Evolutionary conservation across 108 stramenopile species (phyloP).

Genomic region (Chaetoceros tenuissimus): DNA sequence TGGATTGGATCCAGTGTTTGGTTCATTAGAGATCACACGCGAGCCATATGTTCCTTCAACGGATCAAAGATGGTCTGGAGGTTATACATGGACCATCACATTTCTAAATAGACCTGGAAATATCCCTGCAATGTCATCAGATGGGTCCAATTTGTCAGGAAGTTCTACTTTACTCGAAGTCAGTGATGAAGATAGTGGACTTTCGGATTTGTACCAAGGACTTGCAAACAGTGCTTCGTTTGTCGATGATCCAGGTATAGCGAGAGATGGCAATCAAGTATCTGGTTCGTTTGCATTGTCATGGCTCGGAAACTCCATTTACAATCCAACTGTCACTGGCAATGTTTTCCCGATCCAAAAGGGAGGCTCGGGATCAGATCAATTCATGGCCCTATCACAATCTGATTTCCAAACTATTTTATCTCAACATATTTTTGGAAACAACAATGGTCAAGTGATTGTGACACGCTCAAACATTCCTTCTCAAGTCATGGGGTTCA

Average conservation of each 20-base stretch:
- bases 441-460: conserved; percentile 19
- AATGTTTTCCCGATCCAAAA: conserved; percentile 32
- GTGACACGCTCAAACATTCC: conserved; percentile 39
- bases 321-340: conserved; percentile 14
- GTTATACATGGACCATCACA: conserved; percentile 73
- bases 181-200: conserved; percentile 31
- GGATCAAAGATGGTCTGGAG: conserved; percentile 62
- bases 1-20: conserved; percentile 38
- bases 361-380: conserved; percentile 21
- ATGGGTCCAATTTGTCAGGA: conserved; percentile 11
- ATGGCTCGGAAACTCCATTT: conserved; percentile 30
- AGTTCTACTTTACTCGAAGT: conserved; percentile 17
- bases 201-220: conserved; percentile 32
- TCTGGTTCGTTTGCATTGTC: conserved; percentile 51
- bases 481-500: conserved; percentile 45
- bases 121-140: conserved; percentile 37
- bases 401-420: conserved; percentile 36
- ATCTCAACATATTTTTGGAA: conserved; percentile 30
- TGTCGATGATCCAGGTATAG: conserved; percentile 27
- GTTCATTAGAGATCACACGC: conserved; percentile 44
- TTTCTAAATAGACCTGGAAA: conserved; percentile 56
- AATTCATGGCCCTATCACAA: conserved; percentile 43
- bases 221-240: conserved; percentile 17
- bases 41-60: conserved; percentile 29
- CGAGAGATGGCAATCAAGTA: conserved; percentile 71